phyloP scores from a whole-genome alignment of 768 basidiomycete species.

The Kwoniella pini region DNA sequence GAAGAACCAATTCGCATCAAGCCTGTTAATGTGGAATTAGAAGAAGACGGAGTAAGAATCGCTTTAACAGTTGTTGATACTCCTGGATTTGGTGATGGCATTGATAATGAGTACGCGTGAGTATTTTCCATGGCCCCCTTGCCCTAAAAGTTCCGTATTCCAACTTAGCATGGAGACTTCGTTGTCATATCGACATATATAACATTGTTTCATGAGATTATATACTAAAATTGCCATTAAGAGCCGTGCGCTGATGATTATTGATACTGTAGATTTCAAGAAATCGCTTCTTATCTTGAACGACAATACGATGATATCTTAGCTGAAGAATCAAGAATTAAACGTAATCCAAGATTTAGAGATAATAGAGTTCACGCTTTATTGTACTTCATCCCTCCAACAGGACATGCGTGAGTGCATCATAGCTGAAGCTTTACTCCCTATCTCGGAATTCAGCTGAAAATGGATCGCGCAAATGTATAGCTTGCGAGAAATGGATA shows the following conservation, averaged over 20 bases:
- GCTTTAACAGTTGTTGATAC: conserved; percentile 98
- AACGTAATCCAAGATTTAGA: conserved; percentile 98
- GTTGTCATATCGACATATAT: too few species aligned
- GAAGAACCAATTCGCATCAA: conserved; percentile 95
- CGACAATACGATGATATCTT: conserved; percentile 99
- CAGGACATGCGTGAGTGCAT: conserved; percentile 49
- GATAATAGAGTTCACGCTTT: conserved; percentile 96
- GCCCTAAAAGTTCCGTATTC: too few species aligned
- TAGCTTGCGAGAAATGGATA: conserved; percentile 91
- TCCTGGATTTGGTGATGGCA: conserved; percentile 97
- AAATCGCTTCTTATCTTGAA: conserved; percentile 94
- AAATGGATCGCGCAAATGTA: not conserved
- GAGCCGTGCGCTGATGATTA: not conserved
- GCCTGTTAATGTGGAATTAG: conserved; percentile 92
- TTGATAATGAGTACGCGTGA: conserved; percentile 97
- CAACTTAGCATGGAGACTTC: too few species aligned
- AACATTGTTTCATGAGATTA: too few species aligned
- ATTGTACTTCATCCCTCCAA: conserved; percentile 97
- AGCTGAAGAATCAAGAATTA: conserved; percentile 97
- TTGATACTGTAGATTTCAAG: conserved; percentile 71
- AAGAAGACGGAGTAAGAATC: conserved; percentile 97
- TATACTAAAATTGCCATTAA: not conserved
- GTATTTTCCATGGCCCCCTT: conserved; percentile 57
- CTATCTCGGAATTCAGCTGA: not conserved
- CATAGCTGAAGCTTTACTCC: not conserved